Conservation (phyloP, 2,329 filamentous ascomycete species). For the Helotiales sp. region DNA sequence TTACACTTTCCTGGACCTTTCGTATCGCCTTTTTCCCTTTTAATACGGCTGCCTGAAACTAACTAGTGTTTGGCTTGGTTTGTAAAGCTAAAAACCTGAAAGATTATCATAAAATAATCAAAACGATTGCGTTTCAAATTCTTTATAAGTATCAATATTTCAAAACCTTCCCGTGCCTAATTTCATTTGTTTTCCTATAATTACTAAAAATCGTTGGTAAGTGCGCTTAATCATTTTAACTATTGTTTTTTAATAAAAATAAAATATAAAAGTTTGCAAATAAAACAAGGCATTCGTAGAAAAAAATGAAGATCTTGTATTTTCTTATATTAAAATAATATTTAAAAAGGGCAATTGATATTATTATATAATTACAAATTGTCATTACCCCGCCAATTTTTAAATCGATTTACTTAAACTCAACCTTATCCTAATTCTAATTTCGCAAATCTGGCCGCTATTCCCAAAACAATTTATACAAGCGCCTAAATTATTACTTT, state of each 20-base stretch:
- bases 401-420: conserved; percentile 23
- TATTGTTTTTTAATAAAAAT: conserved; percentile 20
- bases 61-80: not conserved
- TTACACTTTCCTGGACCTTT: no score
- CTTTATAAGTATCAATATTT: not conserved
- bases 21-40: not conserved
- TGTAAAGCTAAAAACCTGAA: not conserved
- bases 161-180: not conserved
- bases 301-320: conserved; percentile 22
- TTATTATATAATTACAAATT: conserved; percentile 22
- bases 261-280: conserved; percentile 25
- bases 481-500: conserved; percentile 19
- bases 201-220: conserved; percentile 5
- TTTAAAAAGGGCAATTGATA: conserved; percentile 19
- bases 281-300: conserved; percentile 20
- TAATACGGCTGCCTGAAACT: not conserved
- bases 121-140: not conserved
- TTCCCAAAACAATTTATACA: conserved; percentile 16
- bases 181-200: not conserved
- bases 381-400: conserved; percentile 15
- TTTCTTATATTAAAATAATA: conserved; percentile 21
- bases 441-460: conserved; percentile 21
- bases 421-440: conserved; percentile 19
- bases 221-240: conserved; percentile 18
- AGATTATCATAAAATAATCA: not conserved